Evolutionary conservation across 2,329 filamentous ascomycete species (phyloP), one percentile per base, ranked within the genome.

Genomic region (Aspergillus pseudoviridinutans): DNA sequence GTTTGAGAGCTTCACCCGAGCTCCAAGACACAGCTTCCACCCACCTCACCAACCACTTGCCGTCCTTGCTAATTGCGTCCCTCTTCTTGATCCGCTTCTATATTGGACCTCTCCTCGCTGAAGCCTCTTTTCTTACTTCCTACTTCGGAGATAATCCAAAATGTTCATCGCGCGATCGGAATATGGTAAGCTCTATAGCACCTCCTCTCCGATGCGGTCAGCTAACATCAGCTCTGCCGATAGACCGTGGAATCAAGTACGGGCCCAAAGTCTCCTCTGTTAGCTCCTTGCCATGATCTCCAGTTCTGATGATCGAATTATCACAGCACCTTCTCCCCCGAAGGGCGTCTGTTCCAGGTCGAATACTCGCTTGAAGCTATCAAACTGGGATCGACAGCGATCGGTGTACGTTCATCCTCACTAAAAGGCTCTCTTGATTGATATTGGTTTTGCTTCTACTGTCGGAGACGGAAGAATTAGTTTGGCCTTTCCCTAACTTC

Each of bases 131-230:
- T 54, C 29, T 49, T 57, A 44, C 28, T 35, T 20, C 41, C 49
- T 49, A 57, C 20, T 47, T 49, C 32, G 55, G 55, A 68, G 67
- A 77, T 78, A 65, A 73, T 77, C 78, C 80, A 91, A 81, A 71
- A 96, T 96, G 94, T 99, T 99, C 86, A 97, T 99, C 86, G 92
- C 94, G 85, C 91, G 94, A 82, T 97, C 93, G 76, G 94, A 99
- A 93, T 99, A 99, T 83, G 94, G 93, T 94, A 84, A 82, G 88
- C 76, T 72, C 55, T 64, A 57, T 62, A 62, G 61, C 55, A 62
- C 61, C 64, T 61, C 61, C 64, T 59, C 53, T 55, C 64, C 44
- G 60, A 64, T 59, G 64, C 61, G 55, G 62, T 67, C 67, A 60
- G 61, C 74, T 78, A 73, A 78, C 75, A 65, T 54, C 60, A 47